Conservation (phyloP, 331 rosid species). For the Malus hybrid region DNA sequence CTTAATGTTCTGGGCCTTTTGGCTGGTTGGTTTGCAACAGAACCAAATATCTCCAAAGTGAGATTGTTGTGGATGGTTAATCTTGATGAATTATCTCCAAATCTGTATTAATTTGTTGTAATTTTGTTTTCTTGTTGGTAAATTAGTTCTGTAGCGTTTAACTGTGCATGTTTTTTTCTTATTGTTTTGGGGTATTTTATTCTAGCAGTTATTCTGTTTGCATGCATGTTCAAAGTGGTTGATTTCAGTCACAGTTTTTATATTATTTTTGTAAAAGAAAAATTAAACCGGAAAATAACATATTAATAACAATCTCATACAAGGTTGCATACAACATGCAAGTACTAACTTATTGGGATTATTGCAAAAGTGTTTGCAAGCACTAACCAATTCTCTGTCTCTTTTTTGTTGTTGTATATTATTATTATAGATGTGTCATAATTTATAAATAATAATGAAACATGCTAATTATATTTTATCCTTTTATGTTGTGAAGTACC, state of each 20-base stretch:
- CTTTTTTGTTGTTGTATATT: background rate
- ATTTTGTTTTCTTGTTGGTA: too few relatives aligned
- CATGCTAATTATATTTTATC: background rate
- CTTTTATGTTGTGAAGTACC: slow-evolving; percentile 18
- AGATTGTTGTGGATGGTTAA: too few relatives aligned
- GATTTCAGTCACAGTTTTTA: background rate
- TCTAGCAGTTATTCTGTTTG: background rate
- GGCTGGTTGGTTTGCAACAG: too few relatives aligned
- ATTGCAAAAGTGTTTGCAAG: too few relatives aligned
- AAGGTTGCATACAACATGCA: too few relatives aligned
- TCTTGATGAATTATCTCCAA: background rate
- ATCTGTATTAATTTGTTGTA: background rate
- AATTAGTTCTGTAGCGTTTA: background rate
- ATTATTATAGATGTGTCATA: background rate
- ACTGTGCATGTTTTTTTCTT: background rate
- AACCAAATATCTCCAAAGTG: too few relatives aligned
- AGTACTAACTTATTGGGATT: too few relatives aligned
- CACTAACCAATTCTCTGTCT: background rate
- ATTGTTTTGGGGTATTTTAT: background rate
- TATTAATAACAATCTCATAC: too few relatives aligned
- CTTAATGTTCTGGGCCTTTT: too few relatives aligned
- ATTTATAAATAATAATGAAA: background rate
- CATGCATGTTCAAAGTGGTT: background rate
- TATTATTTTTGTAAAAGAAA: too few relatives aligned
- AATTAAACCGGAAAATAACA: too few relatives aligned